Evolutionary conservation across 2,329 filamentous ascomycete genomes (phyloP).

Genomic region (Cryphonectria parasitica): DNA sequence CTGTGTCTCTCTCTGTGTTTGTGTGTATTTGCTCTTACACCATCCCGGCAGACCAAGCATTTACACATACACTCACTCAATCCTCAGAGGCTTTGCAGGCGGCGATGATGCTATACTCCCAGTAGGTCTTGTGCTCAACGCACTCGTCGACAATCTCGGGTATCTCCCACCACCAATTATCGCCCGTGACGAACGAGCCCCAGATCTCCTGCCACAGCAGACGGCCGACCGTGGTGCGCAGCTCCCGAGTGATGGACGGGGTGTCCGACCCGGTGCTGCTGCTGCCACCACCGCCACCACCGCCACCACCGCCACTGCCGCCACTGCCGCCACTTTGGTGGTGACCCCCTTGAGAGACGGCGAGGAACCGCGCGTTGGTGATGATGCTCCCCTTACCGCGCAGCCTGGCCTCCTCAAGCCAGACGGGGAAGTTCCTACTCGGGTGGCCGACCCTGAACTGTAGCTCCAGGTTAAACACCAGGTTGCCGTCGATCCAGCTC

Average conservation of each 20-base stretch:
- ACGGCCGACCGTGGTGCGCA: constrained; percentile 57
- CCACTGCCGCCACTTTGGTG: constrained; percentile 9
- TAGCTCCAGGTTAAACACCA: constrained; percentile 62
- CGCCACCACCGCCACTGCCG: constrained; percentile 2
- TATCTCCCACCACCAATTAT: constrained; percentile 67
- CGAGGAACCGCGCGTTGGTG: constrained; percentile 54
- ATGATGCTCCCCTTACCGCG: constrained; percentile 51
- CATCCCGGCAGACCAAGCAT: not conserved
- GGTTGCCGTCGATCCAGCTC: constrained; percentile 64
- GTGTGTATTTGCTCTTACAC: not conserved
- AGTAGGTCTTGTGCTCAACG: constrained; percentile 55
- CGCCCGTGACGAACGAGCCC: constrained; percentile 54
- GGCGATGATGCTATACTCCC: constrained; percentile 62
- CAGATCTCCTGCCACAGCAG: constrained; percentile 66
- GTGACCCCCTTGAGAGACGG: constrained; percentile 37
- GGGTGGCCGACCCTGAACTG: constrained; percentile 64
- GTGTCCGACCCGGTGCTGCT: constrained; percentile 27
- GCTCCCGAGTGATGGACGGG: constrained; percentile 31
- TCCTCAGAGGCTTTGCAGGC: constrained; percentile 51
- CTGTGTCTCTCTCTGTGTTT: not conserved
- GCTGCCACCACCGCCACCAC: constrained; percentile 32
- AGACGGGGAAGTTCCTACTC: constrained; percentile 59
- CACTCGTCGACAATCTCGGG: constrained; percentile 59
- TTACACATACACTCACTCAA: not conserved
- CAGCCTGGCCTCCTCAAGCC: constrained; percentile 61